These are phyloP conservation scores for Lactarius psammicola DNA, from an alignment of 768 basidiomycete genomes.

Conservation along the genomic window DNA sequence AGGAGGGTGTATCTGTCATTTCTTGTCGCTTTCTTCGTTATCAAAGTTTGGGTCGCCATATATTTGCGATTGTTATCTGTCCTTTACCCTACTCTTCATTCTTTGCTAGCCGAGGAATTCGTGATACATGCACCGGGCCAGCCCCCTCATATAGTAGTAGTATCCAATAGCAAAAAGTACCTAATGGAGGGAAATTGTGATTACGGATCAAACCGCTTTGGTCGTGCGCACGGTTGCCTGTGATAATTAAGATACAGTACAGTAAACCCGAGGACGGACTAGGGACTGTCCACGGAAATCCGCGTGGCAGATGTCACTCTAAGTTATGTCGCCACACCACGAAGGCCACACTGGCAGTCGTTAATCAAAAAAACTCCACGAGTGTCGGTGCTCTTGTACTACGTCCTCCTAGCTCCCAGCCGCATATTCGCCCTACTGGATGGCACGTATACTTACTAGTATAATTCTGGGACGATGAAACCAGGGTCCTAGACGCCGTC, in stretches of 20 bases:
- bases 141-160: neutral
- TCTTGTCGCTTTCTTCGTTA: neutral
- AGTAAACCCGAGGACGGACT: neutral
- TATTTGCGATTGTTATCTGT: too few species aligned
- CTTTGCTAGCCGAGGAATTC: neutral
- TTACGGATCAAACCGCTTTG: neutral
- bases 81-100: neutral
- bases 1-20: neutral
- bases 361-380: neutral
- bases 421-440: neutral
- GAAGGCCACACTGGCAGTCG: neutral
- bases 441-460: neutral
- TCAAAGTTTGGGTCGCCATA: neutral
- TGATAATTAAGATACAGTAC: neutral
- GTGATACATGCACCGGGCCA: neutral
- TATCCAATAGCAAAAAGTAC: neutral
- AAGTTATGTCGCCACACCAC: neutral
- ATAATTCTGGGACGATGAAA: neutral
- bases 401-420: neutral
- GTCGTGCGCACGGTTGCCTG: neutral
- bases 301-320: neutral
- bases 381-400: too few species aligned
- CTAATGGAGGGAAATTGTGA: neutral
- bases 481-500: too few species aligned
- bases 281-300: neutral